Conservation (phyloP, 495 filamentous ascomycete species). For the Penicillium canariense region DNA sequence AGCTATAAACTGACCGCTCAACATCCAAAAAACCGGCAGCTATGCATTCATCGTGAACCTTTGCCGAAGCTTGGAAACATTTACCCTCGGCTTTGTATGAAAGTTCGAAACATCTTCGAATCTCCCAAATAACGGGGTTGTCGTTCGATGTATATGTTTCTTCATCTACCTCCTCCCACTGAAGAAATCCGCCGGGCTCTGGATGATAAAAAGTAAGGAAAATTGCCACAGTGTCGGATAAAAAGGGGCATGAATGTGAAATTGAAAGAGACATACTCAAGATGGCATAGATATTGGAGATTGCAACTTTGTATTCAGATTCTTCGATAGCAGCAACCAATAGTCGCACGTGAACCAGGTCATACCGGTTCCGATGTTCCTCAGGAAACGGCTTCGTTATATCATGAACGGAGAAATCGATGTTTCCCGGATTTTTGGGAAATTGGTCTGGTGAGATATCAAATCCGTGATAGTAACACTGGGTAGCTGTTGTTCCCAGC, state of each 20-base stretch:
- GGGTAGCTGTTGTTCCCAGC: neutral
- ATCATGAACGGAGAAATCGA: neutral
- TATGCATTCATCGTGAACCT: conserved; percentile 7
- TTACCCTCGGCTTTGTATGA: conserved; percentile 11
- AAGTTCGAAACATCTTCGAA: conserved; percentile 7
- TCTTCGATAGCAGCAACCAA: neutral
- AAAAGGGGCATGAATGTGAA: neutral
- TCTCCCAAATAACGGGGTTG: conserved; percentile 12
- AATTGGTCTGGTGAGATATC: neutral
- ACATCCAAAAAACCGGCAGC: conserved; percentile 8
- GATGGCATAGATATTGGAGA: neutral
- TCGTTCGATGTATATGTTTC: conserved; percentile 10
- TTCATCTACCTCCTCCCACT: conserved; percentile 28
- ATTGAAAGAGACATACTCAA: neutral
- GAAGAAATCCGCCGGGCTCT: conserved; percentile 28
- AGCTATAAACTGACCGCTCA: conserved; percentile 1
- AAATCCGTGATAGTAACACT: neutral
- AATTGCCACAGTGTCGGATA: neutral
- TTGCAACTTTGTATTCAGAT: neutral
- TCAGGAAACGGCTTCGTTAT: neutral
- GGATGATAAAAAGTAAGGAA: neutral
- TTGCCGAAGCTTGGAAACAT: conserved; percentile 13
- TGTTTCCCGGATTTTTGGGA: neutral
- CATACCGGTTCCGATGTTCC: neutral
- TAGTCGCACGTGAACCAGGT: neutral